Evolutionary conservation across 2,329 filamentous ascomycete genomes (phyloP), one percentile per base, ranked within the genome.

Genomic region (Aureobasidium sp.): DNA sequence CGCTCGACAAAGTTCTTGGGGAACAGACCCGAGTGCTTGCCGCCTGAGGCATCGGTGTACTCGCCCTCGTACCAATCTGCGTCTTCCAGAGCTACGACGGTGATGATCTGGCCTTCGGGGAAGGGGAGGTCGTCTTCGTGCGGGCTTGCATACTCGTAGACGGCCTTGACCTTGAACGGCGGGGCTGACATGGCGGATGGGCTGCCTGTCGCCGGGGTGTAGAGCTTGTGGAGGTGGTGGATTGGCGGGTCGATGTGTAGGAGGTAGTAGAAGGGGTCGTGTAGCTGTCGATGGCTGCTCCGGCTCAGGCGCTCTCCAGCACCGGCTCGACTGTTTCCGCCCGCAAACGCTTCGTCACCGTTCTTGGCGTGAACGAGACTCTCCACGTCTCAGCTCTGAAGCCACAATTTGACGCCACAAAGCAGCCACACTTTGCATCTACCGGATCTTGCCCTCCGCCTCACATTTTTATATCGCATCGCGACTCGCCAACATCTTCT

Each of bases 101-200:
- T 94, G 73, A 99, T 95, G 75, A 97, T 83, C 77, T 97, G 92
- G 67, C 91, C 91, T 70, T 84, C 79, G 63, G 82, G 75, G 74
- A 99, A 99, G 72, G 85, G 89, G 68, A 99, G 86, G 77, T 99
- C 94, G 76, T 99, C 94, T 68, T 96, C 91, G 75, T 99, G 93
- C 65, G 85, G 84, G 67, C 94, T 97, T 73, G 83, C 81, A 79
- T 99, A 99, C 74, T 97, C 93, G 80, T 89, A 99, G 72, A 97
- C 78, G 68, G 94, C 91, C 82, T 92, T 96, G 80, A 99, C 94
- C 78, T 90, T 95, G 82, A 96, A 97, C 64, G 86, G 85, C 69
- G 81, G 81, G 64, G 74, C 75, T 74, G 87, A 80, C 88, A 92
- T 92, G 51, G 25, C 41, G 57, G 29, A 21, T 27, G 41, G 3